These are phyloP conservation scores for Flaveria floridana DNA, from an alignment of 140 eudicot species.

Conservation along the genomic window DNA sequence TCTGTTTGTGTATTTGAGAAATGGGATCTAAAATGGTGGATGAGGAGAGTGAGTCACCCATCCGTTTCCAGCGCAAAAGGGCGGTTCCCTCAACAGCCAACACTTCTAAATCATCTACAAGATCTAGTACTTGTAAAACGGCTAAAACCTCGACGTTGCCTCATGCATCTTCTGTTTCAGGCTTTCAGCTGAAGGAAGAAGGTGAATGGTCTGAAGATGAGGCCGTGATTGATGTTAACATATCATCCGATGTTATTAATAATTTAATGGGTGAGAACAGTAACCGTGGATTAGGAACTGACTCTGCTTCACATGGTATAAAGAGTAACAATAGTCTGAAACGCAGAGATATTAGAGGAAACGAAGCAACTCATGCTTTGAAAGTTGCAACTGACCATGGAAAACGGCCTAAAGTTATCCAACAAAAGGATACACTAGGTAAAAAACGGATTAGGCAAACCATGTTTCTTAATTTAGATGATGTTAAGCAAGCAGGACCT, in stretches of 20 bases:
- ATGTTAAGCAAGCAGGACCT: constrained; percentile 75
- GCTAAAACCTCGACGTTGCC: constrained; percentile 51
- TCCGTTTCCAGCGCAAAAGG: constrained; percentile 63
- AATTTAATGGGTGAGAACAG: constrained; percentile 35
- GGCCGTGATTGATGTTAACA: constrained; percentile 35
- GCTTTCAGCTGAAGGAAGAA: constrained; percentile 71
- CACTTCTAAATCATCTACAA: constrained; percentile 42
- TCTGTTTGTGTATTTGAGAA: constrained; percentile 56
- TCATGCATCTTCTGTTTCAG: constrained; percentile 67
- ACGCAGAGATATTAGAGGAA: constrained; percentile 56
- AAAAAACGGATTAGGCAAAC: constrained; percentile 91
- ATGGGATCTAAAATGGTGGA: constrained; percentile 75
- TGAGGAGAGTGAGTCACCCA: constrained; percentile 50
- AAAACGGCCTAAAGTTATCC: constrained; percentile 68
- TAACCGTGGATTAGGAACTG: constrained; percentile 26
- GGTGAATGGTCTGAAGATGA: constrained; percentile 85
- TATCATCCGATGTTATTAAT: constrained; percentile 27
- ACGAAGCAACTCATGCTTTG: constrained; percentile 63
- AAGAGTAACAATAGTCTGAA: constrained; percentile 33
- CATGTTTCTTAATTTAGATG: constrained; percentile 83
- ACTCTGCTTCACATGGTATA: background rate
- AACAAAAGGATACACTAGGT: constrained; percentile 82
- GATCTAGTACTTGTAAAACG: constrained; percentile 48
- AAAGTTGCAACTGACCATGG: constrained; percentile 59
- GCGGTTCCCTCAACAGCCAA: constrained; percentile 55